Conservation (phyloP, 306 rosid species). For the Vachellia collinsii region DNA sequence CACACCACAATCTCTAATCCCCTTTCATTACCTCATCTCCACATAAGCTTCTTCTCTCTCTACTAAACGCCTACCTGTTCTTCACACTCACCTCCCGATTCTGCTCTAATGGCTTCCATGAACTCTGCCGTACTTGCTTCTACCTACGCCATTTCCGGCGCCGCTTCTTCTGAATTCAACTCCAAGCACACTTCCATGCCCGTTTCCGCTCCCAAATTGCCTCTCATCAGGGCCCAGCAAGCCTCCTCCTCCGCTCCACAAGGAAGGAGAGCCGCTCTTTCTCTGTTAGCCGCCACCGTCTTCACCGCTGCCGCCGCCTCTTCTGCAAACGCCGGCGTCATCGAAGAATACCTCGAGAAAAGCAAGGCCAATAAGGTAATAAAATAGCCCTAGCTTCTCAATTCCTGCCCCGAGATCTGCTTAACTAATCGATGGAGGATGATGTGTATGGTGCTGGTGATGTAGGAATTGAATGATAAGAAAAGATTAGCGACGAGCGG, state of each 20-base stretch:
- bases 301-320: constrained; percentile 54
- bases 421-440: not conserved
- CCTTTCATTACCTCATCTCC: constrained; percentile 41
- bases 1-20: constrained; percentile 61
- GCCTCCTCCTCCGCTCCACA: constrained; percentile 39
- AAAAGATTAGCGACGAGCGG: constrained; percentile 94
- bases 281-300: constrained; percentile 65
- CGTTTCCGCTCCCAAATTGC: constrained; percentile 43
- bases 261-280: constrained; percentile 79
- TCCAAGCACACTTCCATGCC: constrained; percentile 50
- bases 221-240: constrained; percentile 68
- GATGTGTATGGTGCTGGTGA: not conserved
- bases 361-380: constrained; percentile 92
- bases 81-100: not conserved
- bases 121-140: constrained; percentile 85
- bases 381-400: not conserved
- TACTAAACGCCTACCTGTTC: too few species aligned
- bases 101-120: constrained; percentile 67
- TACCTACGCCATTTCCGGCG: constrained; percentile 66
- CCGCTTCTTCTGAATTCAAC: constrained; percentile 52
- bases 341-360: constrained; percentile 82
- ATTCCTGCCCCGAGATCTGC: not conserved
- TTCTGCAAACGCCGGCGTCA: constrained; percentile 76
- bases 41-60: not conserved
- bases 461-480: constrained; percentile 91